phyloP scores from a whole-genome alignment of 768 basidiomycete species.

The Trametes cingulata region DNA sequence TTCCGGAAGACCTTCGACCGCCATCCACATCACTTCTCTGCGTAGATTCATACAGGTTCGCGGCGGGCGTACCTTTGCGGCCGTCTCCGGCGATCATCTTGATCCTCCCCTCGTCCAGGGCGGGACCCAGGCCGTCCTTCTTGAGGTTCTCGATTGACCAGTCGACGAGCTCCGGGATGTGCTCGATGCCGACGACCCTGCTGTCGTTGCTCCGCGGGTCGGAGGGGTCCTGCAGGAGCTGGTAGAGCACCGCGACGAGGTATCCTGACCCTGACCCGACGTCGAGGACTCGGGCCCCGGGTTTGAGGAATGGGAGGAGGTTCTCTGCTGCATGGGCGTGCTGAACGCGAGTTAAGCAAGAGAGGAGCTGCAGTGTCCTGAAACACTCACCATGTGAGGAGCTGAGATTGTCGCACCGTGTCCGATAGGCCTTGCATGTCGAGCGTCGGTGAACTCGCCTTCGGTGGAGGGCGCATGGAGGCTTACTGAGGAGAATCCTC shows the following conservation, averaged over 20 bases:
- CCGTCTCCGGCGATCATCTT: slow-evolving; percentile 78
- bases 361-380: neutral
- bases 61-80: slow-evolving; percentile 54
- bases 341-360: slow-evolving; percentile 35
- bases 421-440: slow-evolving; percentile 52
- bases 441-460: neutral
- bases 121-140: slow-evolving; percentile 60
- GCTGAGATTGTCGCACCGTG: slow-evolving; percentile 93
- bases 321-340: slow-evolving; percentile 86
- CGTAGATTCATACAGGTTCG: neutral
- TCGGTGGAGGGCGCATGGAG: neutral
- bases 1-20: slow-evolving; percentile 21
- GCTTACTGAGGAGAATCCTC: slow-evolving; percentile 51
- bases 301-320: slow-evolving; percentile 68
- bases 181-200: slow-evolving; percentile 87
- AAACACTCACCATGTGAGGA: slow-evolving; percentile 80
- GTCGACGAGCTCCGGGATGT: slow-evolving; percentile 76
- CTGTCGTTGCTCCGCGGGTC: slow-evolving; percentile 33
- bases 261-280: slow-evolving; percentile 91
- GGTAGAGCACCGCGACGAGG: slow-evolving; percentile 77
- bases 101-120: slow-evolving; percentile 56
- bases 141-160: slow-evolving; percentile 69
- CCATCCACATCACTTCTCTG: neutral
- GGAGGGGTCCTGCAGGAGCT: slow-evolving; percentile 50
- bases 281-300: slow-evolving; percentile 80